Percentiles rank a stretch among this genome's conserved stretches.
Evolutionary conservation across 495 filamentous ascomycete genomes (phyloP).

Genomic region (Podospora appendiculata): DNA sequence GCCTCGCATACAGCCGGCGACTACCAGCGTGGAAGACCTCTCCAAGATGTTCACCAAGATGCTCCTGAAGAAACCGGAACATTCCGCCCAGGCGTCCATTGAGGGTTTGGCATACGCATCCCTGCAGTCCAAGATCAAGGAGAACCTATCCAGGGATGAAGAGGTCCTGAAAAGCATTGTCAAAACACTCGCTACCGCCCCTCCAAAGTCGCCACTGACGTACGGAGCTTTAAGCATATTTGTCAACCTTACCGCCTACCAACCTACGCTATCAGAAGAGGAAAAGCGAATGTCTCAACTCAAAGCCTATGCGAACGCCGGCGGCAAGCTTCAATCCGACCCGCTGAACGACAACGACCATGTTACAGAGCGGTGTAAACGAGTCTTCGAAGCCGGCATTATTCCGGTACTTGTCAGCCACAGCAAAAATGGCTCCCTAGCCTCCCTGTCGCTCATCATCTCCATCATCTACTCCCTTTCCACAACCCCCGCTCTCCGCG

Average conservation of each 20-base stretch:
- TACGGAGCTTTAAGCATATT: slow-evolving; percentile 84
- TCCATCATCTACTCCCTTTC: slow-evolving; percentile 72
- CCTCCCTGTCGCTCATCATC: slow-evolving; percentile 58
- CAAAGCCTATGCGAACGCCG: slow-evolving; percentile 85
- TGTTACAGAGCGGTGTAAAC: slow-evolving; percentile 68
- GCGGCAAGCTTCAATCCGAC: slow-evolving; percentile 55
- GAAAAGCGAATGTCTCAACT: slow-evolving; percentile 84
- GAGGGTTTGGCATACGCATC: slow-evolving; percentile 93
- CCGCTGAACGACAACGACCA: slow-evolving; percentile 64
- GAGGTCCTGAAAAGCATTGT: slow-evolving; percentile 61
- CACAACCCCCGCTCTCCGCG: slow-evolving; percentile 60
- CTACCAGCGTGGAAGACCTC: slow-evolving; percentile 59
- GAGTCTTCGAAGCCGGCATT: slow-evolving; percentile 65
- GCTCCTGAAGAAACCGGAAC: slow-evolving; percentile 54
- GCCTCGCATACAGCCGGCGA: slow-evolving; percentile 35
- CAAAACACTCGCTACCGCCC: slow-evolving; percentile 50
- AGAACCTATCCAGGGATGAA: slow-evolving; percentile 60
- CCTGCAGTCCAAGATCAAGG: slow-evolving; percentile 73
- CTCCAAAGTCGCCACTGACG: slow-evolving; percentile 57
- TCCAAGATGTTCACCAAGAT: slow-evolving; percentile 71
- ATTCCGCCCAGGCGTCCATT: slow-evolving; percentile 57
- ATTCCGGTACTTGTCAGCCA: slow-evolving; percentile 66
- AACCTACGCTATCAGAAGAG: slow-evolving; percentile 75
- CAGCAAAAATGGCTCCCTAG: slow-evolving; percentile 56
- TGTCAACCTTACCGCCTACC: slow-evolving; percentile 73